Evolutionary conservation across 75 land plant genomes (phyloP).

Genomic region (Picea sitchensis): DNA sequence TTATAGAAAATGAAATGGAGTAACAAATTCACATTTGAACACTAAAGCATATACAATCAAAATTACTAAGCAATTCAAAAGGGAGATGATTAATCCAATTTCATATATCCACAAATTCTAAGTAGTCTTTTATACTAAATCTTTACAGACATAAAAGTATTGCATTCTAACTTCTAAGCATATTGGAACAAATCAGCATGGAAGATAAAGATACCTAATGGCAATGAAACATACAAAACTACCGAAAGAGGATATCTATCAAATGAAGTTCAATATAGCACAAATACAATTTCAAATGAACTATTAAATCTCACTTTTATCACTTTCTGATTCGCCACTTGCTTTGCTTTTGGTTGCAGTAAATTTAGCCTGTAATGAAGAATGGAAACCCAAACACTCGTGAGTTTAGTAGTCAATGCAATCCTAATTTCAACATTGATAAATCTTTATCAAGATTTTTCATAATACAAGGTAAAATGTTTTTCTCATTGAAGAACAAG

Average conservation of each 20-base stretch:
- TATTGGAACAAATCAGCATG: not conserved
- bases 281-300: not conserved
- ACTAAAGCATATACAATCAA: not conserved
- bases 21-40: conserved; percentile 1
- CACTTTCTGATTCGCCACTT: conserved; percentile 2
- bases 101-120: not conserved
- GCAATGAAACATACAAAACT: not conserved
- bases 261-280: not conserved
- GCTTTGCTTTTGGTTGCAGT: not conserved
- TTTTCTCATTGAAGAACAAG: not conserved
- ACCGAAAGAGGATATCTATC: not conserved
- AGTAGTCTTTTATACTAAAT: not conserved
- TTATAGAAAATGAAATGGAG: not conserved
- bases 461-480: too few relatives aligned
- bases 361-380: not conserved
- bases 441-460: not conserved
- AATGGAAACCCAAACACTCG: not conserved
- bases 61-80: not conserved
- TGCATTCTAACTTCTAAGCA: not conserved
- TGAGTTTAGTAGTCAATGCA: not conserved
- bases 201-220: not conserved
- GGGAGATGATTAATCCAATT: not conserved
- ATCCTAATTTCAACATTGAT: not conserved
- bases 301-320: not conserved
- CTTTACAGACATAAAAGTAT: not conserved